Conservation (phyloP, 306 rosid genomes). For the Medicago arabica region DNA sequence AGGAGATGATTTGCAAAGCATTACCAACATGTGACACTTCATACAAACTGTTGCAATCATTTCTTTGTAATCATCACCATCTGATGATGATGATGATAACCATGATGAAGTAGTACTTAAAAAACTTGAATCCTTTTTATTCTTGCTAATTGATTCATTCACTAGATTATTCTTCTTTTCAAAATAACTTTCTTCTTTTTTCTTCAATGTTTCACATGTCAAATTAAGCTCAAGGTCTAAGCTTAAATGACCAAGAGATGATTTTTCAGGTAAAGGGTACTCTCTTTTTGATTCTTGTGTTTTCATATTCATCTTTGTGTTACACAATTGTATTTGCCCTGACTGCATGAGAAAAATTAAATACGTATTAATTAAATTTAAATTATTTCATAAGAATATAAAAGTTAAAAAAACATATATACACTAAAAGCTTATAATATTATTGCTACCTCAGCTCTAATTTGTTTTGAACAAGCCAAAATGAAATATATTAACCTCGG, state of each 20-base stretch:
- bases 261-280: slow-evolving; percentile 44
- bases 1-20: slow-evolving; percentile 89
- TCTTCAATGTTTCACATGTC: slow-evolving; percentile 58
- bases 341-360: slow-evolving; percentile 56
- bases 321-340: slow-evolving; percentile 74
- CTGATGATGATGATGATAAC: slow-evolving; percentile 52
- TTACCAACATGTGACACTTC: slow-evolving; percentile 87
- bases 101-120: slow-evolving; percentile 47
- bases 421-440: not conserved
- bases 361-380: not conserved
- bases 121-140: slow-evolving; percentile 29
- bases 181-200: slow-evolving; percentile 31
- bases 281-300: slow-evolving; percentile 60
- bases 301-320: slow-evolving; percentile 67
- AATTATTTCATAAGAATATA: slow-evolving; percentile 7
- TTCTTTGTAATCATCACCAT: slow-evolving; percentile 55
- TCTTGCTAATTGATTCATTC: slow-evolving; percentile 3
- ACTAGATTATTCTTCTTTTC: slow-evolving; percentile 24
- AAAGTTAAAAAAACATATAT: not conserved
- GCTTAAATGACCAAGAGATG: slow-evolving; percentile 54
- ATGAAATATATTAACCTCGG: no score
- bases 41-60: slow-evolving; percentile 90
- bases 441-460: no score
- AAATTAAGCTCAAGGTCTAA: slow-evolving; percentile 88
- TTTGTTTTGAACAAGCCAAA: no score